These are phyloP conservation scores for Aspergillus thermomutatus DNA, from an alignment of 2,329 filamentous ascomycete species.

Conservation along the genomic window DNA sequence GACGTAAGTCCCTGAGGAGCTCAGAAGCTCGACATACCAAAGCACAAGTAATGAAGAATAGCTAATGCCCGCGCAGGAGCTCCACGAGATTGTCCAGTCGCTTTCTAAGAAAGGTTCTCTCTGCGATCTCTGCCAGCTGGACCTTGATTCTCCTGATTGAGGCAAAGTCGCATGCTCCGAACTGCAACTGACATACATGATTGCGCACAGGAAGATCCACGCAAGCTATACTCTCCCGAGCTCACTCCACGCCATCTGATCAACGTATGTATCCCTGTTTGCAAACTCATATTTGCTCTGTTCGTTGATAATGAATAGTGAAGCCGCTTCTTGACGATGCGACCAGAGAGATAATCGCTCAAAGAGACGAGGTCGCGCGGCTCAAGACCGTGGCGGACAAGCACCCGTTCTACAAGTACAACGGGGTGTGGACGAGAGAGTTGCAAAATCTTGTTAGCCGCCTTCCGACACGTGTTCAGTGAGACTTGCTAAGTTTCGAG, in stretches of 20 bases:
- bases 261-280: constrained; percentile 48
- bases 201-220: constrained; percentile 61
- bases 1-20: constrained; percentile 53
- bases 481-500: constrained; percentile 2
- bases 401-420: constrained; percentile 98
- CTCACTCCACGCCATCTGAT: constrained; percentile 77
- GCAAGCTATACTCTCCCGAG: constrained; percentile 79
- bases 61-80: constrained; percentile 49
- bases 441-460: constrained; percentile 72
- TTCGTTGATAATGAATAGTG: constrained; percentile 48
- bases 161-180: background rate
- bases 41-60: background rate
- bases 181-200: background rate
- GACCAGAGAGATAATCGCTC: constrained; percentile 65
- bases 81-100: constrained; percentile 75
- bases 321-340: constrained; percentile 66
- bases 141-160: background rate
- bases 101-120: constrained; percentile 69
- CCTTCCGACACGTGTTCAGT: background rate
- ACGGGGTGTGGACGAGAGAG: constrained; percentile 77
- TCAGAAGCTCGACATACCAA: background rate
- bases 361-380: constrained; percentile 67
- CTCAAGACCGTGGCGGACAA: constrained; percentile 72
- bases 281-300: background rate
- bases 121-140: background rate